Evolutionary conservation across 352 stramenopile species (phyloP).

Genomic region (Phytophthora idaei): DNA sequence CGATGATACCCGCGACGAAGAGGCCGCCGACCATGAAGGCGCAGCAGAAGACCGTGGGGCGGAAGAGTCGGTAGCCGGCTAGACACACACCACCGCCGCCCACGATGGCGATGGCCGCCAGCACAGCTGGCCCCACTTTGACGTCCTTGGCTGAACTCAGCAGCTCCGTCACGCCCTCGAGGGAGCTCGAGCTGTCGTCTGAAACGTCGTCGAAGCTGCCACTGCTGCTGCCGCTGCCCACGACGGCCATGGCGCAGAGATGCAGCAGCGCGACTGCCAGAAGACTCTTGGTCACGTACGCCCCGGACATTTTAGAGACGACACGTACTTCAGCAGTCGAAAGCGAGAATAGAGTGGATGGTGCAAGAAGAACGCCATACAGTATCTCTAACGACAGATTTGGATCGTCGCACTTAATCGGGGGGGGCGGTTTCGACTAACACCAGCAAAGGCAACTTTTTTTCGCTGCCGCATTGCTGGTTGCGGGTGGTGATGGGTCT

Average conservation of each 20-base stretch:
- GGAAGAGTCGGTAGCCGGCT: slow-evolving; percentile 62
- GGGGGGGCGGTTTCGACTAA: background rate
- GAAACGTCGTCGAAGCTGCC: slow-evolving; percentile 19
- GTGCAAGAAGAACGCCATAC: background rate
- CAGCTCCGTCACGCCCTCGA: slow-evolving; percentile 39
- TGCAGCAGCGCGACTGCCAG: slow-evolving; percentile 28
- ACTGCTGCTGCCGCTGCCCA: slow-evolving; percentile 23
- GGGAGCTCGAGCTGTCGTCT: slow-evolving; percentile 26
- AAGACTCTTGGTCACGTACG: slow-evolving; percentile 24
- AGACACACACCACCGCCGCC: slow-evolving; percentile 55
- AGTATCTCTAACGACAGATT: slow-evolving; percentile 21
- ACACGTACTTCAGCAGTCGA: background rate
- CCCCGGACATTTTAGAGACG: slow-evolving; percentile 8
- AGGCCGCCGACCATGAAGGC: slow-evolving; percentile 77
- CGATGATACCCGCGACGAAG: slow-evolving; percentile 60
- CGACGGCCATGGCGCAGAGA: slow-evolving; percentile 23
- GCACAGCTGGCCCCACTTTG: slow-evolving; percentile 49
- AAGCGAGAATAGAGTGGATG: slow-evolving; percentile 19
- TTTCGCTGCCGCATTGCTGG: background rate
- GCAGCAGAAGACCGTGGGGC: slow-evolving; percentile 65
- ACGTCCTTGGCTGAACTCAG: slow-evolving; percentile 50
- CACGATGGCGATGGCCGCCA: slow-evolving; percentile 54
- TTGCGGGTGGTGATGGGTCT: background rate
- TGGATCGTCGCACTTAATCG: slow-evolving; percentile 19
- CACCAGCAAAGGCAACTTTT: background rate